phyloP scores from a whole-genome alignment of 176 grass and related monocot genomes.

The Hordeum marinum region DNA sequence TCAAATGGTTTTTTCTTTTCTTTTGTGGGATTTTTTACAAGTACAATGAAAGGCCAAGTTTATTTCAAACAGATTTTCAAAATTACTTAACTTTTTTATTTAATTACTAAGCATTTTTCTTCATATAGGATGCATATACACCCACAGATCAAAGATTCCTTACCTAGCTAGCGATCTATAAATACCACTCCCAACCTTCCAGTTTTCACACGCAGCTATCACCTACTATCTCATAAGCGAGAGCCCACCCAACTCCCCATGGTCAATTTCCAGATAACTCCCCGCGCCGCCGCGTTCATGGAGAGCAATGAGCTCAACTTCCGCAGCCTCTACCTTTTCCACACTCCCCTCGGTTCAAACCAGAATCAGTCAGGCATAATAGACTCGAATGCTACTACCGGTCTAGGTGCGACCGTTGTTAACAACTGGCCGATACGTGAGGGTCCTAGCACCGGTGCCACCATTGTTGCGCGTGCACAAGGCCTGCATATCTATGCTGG shows the following conservation, averaged over 20 bases:
- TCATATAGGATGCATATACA: too few relatives aligned
- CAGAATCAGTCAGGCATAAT: background rate
- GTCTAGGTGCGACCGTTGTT: background rate
- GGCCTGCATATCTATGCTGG: background rate
- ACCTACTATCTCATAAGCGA: background rate
- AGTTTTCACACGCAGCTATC: background rate
- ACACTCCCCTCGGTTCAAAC: background rate
- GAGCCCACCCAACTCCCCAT: background rate
- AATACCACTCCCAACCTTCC: background rate
- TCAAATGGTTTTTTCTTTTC: too few relatives aligned
- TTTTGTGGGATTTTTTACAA: too few relatives aligned
- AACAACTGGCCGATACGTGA: background rate
- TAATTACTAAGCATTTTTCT: too few relatives aligned
- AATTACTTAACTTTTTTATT: too few relatives aligned
- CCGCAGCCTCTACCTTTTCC: background rate
- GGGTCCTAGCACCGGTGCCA: background rate
- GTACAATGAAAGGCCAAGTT: too few relatives aligned
- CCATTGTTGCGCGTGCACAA: background rate
- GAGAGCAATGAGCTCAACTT: background rate
- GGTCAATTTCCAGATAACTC: background rate
- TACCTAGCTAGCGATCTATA: background rate
- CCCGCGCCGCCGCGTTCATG: background rate
- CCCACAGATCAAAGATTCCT: too few relatives aligned
- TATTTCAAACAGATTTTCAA: too few relatives aligned
- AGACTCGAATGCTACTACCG: background rate